These are phyloP conservation scores for Pseudogymnoascus sp. DNA, from an alignment of 2,329 filamentous ascomycete genomes.

Conservation along the genomic window DNA sequence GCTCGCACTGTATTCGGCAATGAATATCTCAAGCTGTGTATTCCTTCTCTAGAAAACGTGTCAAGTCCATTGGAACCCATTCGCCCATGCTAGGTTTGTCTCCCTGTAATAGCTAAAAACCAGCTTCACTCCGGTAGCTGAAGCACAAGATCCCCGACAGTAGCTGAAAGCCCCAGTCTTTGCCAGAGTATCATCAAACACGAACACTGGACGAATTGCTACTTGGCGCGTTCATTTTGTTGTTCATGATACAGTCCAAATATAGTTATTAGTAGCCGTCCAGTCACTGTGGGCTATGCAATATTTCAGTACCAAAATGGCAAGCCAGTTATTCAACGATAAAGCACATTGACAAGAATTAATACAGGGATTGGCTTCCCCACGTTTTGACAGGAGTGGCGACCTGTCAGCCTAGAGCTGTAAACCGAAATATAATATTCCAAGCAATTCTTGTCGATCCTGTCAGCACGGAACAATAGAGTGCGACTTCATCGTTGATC, in stretches of 20 bases:
- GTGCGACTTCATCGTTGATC: not conserved
- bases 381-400: not conserved
- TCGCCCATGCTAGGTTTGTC: not conserved
- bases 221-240: not conserved
- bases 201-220: not conserved
- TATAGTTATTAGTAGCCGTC: not conserved
- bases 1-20: not conserved
- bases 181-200: not conserved
- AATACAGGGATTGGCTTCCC: not conserved
- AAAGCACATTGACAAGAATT: not conserved
- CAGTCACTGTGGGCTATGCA: not conserved
- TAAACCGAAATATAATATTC: not conserved
- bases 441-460: not conserved
- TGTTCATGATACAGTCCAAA: not conserved
- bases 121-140: not conserved
- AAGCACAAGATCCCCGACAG: not conserved
- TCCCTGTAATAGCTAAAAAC: not conserved
- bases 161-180: not conserved
- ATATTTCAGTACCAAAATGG: not conserved
- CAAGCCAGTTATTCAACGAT: not conserved
- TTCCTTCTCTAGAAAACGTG: not conserved
- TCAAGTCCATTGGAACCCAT: not conserved
- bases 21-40: not conserved
- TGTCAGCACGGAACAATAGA: not conserved
- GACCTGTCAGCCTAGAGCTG: not conserved